phyloP scores from a whole-genome alignment of 805 yeast species.

The Cephaloascus albidus region DNA sequence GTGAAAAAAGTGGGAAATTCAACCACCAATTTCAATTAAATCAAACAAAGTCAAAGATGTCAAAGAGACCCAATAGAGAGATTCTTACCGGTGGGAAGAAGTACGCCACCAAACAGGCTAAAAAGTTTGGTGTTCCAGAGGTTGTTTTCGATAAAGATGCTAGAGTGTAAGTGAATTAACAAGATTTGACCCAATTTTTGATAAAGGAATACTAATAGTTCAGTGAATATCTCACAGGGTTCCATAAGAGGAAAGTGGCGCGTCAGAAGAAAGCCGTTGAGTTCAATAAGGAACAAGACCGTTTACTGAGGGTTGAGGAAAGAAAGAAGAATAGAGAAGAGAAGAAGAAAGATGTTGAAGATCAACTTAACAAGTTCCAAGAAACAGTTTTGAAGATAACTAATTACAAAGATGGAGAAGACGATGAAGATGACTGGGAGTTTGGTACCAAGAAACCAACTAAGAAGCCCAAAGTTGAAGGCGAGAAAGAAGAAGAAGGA shows the following conservation, averaged over 20 bases:
- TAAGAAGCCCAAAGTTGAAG: constrained; percentile 1
- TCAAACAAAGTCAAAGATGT: too few relatives aligned
- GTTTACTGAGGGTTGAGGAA: constrained; percentile 65
- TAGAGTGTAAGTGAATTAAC: constrained; percentile 35
- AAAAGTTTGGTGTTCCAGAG: constrained; percentile 67
- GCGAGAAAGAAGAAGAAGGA: constrained; percentile 23
- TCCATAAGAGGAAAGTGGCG: constrained; percentile 86
- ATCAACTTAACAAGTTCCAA: constrained; percentile 51
- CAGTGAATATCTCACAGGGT: constrained; percentile 81
- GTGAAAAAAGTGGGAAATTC: too few relatives aligned
- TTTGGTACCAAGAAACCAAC: neutral
- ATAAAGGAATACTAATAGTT: constrained; percentile 1
- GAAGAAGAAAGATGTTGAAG: constrained; percentile 54
- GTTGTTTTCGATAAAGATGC: constrained; percentile 75
- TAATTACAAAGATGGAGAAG: constrained; percentile 10
- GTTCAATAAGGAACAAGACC: constrained; percentile 66
- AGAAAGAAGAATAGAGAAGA: constrained; percentile 66
- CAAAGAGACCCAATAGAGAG: constrained; percentile 54
- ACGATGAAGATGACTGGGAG: constrained; percentile 10
- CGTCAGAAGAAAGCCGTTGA: constrained; percentile 82
- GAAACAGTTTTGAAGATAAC: constrained; percentile 26
- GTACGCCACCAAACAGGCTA: constrained; percentile 61
- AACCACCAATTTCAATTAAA: too few relatives aligned
- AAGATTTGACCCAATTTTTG: too few relatives aligned
- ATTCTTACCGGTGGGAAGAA: constrained; percentile 81